Percentiles rank a stretch among this genome's conserved stretches.
Conservation (phyloP, 345 rosid genomes). For the Rhizophora mangle region DNA sequence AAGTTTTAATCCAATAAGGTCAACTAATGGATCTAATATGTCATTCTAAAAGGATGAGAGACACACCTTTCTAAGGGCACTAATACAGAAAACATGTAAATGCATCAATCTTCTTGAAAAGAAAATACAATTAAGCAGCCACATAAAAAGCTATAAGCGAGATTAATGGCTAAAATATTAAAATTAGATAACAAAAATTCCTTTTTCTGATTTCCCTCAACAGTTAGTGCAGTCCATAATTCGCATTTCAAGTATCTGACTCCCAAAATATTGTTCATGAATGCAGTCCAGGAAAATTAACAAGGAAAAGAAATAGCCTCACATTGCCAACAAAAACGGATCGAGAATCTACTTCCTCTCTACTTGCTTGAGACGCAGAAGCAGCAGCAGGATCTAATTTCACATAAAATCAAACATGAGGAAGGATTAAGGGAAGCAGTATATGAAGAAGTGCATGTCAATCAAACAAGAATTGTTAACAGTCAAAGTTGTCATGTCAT, state of each 20-base stretch:
- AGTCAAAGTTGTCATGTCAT: neutral
- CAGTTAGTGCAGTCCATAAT: no score
- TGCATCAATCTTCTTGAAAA: neutral
- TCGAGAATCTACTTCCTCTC: conserved; percentile 71
- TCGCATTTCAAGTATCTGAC: neutral
- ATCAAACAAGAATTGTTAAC: neutral
- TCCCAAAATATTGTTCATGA: neutral
- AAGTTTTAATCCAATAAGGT: neutral
- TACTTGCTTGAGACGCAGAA: conserved; percentile 49
- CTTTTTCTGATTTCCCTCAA: no score
- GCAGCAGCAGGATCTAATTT: conserved; percentile 54
- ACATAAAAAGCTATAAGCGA: neutral
- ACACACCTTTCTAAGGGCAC: neutral
- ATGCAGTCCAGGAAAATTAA: conserved; percentile 9
- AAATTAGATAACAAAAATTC: neutral
- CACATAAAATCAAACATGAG: conserved; percentile 25
- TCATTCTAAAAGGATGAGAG: neutral
- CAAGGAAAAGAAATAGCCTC: conserved; percentile 37
- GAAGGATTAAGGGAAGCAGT: neutral
- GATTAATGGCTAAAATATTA: neutral
- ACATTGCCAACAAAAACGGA: conserved; percentile 79
- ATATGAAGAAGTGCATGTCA: neutral
- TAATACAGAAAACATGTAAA: neutral
- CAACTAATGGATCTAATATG: neutral
- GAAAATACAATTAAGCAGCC: neutral